Conservation (phyloP, 768 basidiomycete species). For the Pulveroboletus sp. region DNA sequence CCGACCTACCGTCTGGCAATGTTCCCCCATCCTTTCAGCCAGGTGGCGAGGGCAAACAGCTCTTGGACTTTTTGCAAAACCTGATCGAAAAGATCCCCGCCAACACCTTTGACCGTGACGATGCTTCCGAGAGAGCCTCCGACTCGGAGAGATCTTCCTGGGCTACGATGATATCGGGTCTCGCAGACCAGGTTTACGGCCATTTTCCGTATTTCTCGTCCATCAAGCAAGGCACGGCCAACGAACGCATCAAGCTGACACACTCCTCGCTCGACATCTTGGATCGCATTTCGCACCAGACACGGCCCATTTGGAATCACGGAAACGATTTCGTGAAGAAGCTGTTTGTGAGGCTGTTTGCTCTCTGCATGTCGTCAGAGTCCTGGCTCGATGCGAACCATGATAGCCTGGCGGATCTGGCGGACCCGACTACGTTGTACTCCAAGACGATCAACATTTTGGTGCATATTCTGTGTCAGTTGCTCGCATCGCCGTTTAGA, state of each 20-base stretch:
- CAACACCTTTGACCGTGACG: no score
- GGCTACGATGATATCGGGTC: slow-evolving; percentile 47
- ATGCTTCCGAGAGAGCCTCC: no score
- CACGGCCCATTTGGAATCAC: slow-evolving; percentile 49
- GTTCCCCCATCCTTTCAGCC: slow-evolving; percentile 33
- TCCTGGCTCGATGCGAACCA: slow-evolving; percentile 54
- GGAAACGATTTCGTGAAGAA: slow-evolving; percentile 46
- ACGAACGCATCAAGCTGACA: slow-evolving; percentile 56
- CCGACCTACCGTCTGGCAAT: slow-evolving; percentile 20
- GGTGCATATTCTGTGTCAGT: slow-evolving; percentile 41
- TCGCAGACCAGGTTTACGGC: slow-evolving; percentile 52
- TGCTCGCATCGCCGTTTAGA: slow-evolving; percentile 21
- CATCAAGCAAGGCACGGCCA: slow-evolving; percentile 50
- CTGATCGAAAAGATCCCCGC: slow-evolving; percentile 35
- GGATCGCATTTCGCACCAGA: slow-evolving; percentile 45
- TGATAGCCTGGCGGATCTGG: slow-evolving; percentile 35
- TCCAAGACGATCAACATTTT: slow-evolving; percentile 43
- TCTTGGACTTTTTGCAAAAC: slow-evolving; percentile 42
- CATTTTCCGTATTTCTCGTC: slow-evolving; percentile 53
- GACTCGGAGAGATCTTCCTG: slow-evolving; percentile 46
- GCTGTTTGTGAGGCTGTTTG: slow-evolving; percentile 49
- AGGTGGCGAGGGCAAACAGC: slow-evolving; percentile 32
- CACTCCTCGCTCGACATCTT: slow-evolving; percentile 56
- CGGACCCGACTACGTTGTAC: slow-evolving; percentile 49
- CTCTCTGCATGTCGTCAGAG: slow-evolving; percentile 55